Evolutionary conservation across 108 stramenopile genomes (phyloP).

Genomic region (Asterionellopsis glacialis): DNA sequence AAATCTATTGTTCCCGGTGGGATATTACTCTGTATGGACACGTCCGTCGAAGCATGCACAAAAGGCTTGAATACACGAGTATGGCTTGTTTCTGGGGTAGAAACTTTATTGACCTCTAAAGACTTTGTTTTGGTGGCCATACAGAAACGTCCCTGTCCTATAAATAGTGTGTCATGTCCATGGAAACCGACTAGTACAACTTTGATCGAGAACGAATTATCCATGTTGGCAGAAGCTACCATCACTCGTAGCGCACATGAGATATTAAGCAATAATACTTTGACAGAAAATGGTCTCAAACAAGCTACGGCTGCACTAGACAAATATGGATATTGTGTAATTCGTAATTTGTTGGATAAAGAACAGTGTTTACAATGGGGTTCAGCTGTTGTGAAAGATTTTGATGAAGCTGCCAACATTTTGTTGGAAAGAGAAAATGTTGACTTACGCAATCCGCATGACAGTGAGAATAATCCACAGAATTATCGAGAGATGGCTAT

Average conservation of each 20-base stretch:
- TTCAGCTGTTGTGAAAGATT: conserved; percentile 47
- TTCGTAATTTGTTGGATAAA: conserved; percentile 44
- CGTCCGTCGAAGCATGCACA: neutral
- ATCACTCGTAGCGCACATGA: conserved; percentile 28
- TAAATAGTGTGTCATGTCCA: conserved; percentile 8
- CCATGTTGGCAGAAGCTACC: conserved; percentile 21
- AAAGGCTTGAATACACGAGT: neutral
- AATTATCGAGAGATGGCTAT: conserved; percentile 78
- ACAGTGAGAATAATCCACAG: conserved; percentile 44
- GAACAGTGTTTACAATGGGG: conserved; percentile 54
- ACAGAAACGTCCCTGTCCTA: conserved; percentile 2
- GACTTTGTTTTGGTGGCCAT: neutral
- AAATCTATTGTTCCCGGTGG: conserved; percentile 4
- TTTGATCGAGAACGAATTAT: conserved; percentile 16
- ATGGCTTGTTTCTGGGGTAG: neutral
- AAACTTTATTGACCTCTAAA: neutral
- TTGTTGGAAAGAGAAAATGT: conserved; percentile 40
- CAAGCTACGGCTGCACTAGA: conserved; percentile 37
- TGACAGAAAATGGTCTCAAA: conserved; percentile 36
- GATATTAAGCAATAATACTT: neutral
- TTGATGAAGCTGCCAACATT: conserved; percentile 45
- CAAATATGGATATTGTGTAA: conserved; percentile 56
- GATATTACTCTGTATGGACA: neutral
- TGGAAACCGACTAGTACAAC: conserved; percentile 22
- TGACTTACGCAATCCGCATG: conserved; percentile 55